Percentiles rank a stretch among this genome's conserved stretches.
Conservation (phyloP, 768 basidiomycete species). For the Chiua virens region DNA sequence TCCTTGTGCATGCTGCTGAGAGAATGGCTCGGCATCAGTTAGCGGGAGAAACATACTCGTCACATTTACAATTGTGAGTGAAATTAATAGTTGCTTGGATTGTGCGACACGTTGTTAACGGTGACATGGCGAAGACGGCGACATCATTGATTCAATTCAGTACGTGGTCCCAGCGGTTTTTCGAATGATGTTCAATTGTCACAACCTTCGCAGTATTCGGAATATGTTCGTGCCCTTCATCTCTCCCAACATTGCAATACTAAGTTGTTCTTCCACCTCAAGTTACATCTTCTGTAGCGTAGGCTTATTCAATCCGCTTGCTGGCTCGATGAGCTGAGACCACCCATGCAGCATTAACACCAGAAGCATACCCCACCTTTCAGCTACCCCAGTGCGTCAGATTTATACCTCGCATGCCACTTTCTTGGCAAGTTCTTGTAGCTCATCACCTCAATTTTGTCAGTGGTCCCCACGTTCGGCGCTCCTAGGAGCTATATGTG, state of each 20-base stretch:
- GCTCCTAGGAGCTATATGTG: constrained; percentile 9
- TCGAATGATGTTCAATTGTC: not conserved
- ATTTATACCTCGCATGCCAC: no score
- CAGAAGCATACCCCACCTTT: not conserved
- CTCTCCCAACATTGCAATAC: not conserved
- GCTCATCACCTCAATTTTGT: no score
- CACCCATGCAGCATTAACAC: not conserved
- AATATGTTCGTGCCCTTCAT: constrained; percentile 1
- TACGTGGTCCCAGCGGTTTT: not conserved
- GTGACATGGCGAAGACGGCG: not conserved
- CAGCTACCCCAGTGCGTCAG: not conserved
- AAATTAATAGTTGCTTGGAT: no score
- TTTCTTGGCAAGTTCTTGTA: no score
- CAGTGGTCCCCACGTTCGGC: constrained; percentile 32
- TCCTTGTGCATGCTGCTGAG: not conserved
- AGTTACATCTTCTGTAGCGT: no score
- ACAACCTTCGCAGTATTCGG: not conserved
- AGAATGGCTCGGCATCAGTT: not conserved
- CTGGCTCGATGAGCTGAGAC: no score
- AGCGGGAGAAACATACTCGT: not conserved
- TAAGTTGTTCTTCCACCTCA: not conserved
- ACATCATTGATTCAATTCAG: constrained; percentile 6
- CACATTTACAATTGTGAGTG: constrained; percentile 10
- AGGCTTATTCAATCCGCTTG: no score
- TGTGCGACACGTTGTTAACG: no score